phyloP scores from a whole-genome alignment of 495 filamentous ascomycete genomes.

The Bombardia bombarda region DNA sequence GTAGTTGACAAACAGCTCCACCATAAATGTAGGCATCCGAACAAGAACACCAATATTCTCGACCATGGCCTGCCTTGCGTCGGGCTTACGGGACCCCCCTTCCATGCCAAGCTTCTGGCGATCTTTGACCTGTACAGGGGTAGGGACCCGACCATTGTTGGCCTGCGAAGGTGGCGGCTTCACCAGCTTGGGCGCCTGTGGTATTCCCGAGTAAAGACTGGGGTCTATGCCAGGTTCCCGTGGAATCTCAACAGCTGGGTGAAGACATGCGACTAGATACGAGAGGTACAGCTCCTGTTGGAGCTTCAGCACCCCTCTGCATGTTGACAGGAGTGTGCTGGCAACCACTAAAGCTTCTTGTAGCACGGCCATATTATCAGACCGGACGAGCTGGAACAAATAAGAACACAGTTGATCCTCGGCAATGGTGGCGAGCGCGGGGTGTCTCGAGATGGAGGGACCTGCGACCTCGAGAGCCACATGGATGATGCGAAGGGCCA shows the following conservation, averaged over 20 bases:
- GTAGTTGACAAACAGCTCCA: slow-evolving; percentile 95
- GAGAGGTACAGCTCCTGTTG: slow-evolving; percentile 96
- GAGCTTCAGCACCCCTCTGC: slow-evolving; percentile 84
- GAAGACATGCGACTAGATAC: slow-evolving; percentile 88
- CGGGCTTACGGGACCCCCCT: slow-evolving; percentile 83
- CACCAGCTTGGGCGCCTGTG: slow-evolving; percentile 77
- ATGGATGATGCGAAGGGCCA: slow-evolving; percentile 95
- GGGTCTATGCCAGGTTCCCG: slow-evolving; percentile 85
- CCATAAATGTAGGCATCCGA: slow-evolving; percentile 87
- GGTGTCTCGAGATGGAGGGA: slow-evolving; percentile 90
- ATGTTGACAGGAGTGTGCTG: slow-evolving; percentile 83
- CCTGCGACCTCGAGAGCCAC: slow-evolving; percentile 95
- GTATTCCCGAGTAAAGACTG: slow-evolving; percentile 85
- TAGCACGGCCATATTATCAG: slow-evolving; percentile 88
- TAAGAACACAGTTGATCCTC: slow-evolving; percentile 92
- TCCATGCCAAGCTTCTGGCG: slow-evolving; percentile 89
- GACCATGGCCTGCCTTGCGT: slow-evolving; percentile 96
- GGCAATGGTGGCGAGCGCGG: slow-evolving; percentile 76
- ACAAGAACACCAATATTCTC: slow-evolving; percentile 88
- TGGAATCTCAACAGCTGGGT: slow-evolving; percentile 87
- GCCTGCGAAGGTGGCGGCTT: slow-evolving; percentile 73
- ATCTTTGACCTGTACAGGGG: slow-evolving; percentile 89
- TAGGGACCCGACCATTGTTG: slow-evolving; percentile 76
- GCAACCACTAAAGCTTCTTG: slow-evolving; percentile 88
- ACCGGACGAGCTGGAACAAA: slow-evolving; percentile 93